A percentile compares a stretch with the other conserved stretches of the same genome.
Evolutionary conservation across 352 stramenopile species (phyloP).

Genomic region (Labyrinthula sp.): DNA sequence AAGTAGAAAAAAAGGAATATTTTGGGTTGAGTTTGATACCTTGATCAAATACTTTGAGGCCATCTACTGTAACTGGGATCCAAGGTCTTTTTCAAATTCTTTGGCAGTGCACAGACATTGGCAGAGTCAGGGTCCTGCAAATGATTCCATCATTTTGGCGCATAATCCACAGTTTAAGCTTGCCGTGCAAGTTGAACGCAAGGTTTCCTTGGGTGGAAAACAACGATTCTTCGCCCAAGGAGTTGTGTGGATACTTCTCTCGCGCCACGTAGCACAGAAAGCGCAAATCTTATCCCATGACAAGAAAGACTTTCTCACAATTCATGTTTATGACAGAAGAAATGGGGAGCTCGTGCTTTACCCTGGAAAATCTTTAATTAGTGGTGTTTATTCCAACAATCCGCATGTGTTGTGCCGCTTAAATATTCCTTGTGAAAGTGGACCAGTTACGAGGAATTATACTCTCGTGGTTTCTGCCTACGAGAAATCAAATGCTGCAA

Average conservation of each 20-base stretch:
- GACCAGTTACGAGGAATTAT: slow-evolving; percentile 24
- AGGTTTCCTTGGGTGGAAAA: background rate
- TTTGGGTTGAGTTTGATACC: slow-evolving; percentile 81
- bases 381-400: slow-evolving; percentile 70
- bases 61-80: slow-evolving; percentile 85
- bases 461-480: slow-evolving; percentile 71
- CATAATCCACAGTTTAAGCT: slow-evolving; percentile 62
- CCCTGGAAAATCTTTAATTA: slow-evolving; percentile 49
- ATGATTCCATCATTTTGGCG: slow-evolving; percentile 54
- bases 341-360: slow-evolving; percentile 50
- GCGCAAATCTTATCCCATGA: slow-evolving; percentile 40
- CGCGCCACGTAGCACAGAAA: slow-evolving; percentile 47
- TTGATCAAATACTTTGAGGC: slow-evolving; percentile 69
- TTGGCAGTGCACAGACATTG: slow-evolving; percentile 12
- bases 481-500: slow-evolving; percentile 58
- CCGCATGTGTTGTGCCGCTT: slow-evolving; percentile 63
- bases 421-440: slow-evolving; percentile 47
- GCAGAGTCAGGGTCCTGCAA: slow-evolving; percentile 36
- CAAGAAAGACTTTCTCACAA: slow-evolving; percentile 48
- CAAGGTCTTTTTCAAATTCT: slow-evolving; percentile 47
- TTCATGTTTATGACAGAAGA: slow-evolving; percentile 56
- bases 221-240: background rate
- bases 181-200: slow-evolving; percentile 34
- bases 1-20: slow-evolving; percentile 55
- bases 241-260: slow-evolving; percentile 61